Percentiles rank a stretch among this genome's conserved stretches.
phyloP scores from a whole-genome alignment of 164 flowering plant genomes.

The Paratinospora sagittata region DNA sequence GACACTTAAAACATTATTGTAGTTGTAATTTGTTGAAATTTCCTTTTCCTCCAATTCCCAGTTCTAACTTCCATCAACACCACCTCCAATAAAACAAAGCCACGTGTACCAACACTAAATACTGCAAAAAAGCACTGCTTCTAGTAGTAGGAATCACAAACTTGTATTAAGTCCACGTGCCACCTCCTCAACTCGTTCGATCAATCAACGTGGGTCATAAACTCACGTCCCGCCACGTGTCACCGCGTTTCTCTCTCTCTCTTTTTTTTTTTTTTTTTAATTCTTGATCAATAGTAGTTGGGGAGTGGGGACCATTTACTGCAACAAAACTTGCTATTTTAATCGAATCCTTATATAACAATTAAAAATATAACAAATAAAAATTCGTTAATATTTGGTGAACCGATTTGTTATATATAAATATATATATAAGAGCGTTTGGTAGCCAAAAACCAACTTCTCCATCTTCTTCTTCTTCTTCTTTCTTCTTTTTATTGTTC shows the following conservation, averaged over 20 bases:
- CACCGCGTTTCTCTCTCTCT: too few relatives aligned
- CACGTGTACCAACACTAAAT: neutral
- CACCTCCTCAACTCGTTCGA: neutral
- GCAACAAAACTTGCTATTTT: too few relatives aligned
- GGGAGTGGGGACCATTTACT: too few relatives aligned
- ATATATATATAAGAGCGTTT: neutral
- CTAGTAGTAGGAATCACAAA: neutral
- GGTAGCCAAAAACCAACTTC: constrained; percentile 9
- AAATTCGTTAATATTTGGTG: neutral
- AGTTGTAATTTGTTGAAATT: neutral
- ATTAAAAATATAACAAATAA: too few relatives aligned
- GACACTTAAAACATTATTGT: too few relatives aligned
- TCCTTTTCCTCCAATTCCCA: neutral
- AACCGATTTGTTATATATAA: neutral
- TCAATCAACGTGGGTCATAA: neutral
- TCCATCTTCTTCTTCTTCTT: neutral
- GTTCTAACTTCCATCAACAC: neutral
- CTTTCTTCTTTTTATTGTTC: neutral
- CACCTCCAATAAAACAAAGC: neutral
- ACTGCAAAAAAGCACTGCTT: neutral
- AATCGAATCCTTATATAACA: neutral
- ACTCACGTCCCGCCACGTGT: neutral
- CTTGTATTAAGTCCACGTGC: neutral
- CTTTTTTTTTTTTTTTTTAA: too few relatives aligned
- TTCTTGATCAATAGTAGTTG: too few relatives aligned